phyloP scores from a whole-genome alignment of 306 rosid genomes.

The Lagenaria siceraria region DNA sequence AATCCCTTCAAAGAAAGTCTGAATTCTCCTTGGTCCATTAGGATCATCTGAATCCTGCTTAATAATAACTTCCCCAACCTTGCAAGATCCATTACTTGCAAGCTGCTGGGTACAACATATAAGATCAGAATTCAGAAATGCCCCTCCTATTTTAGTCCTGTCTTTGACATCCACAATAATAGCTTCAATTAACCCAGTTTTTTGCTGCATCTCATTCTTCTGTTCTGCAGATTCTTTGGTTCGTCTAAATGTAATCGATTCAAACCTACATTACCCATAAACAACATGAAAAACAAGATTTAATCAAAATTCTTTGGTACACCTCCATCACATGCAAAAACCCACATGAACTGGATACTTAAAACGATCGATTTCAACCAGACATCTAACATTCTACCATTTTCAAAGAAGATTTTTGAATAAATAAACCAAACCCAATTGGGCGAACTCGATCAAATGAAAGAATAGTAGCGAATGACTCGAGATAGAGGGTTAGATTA shows the following conservation, averaged over 20 bases:
- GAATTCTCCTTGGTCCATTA: slow-evolving; percentile 43
- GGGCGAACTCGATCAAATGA: background rate
- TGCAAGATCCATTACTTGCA: slow-evolving; percentile 30
- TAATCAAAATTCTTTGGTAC: background rate
- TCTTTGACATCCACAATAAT: slow-evolving; percentile 68
- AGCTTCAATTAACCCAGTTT: slow-evolving; percentile 74
- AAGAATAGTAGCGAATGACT: background rate
- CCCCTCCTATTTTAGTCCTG: slow-evolving; percentile 53
- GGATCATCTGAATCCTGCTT: slow-evolving; percentile 32
- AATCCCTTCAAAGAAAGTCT: slow-evolving; percentile 53
- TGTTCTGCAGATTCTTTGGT: slow-evolving; percentile 37
- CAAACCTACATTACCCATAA: slow-evolving; percentile 35
- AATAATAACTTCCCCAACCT: slow-evolving; percentile 59
- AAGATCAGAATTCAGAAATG: slow-evolving; percentile 37
- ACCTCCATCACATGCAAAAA: background rate
- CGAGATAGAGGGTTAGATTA: background rate
- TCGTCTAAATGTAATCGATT: slow-evolving; percentile 47
- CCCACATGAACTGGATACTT: background rate
- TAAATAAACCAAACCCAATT: background rate
- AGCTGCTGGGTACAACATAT: slow-evolving; percentile 54
- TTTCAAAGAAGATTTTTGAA: background rate
- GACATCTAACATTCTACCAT: background rate
- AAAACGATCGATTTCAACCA: background rate
- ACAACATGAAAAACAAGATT: background rate
- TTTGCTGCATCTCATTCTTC: slow-evolving; percentile 48